Evolutionary conservation across 83 land plant species (phyloP), one percentile per base, ranked within the genome.

Genomic region (Diphasiastrum complanatum): DNA sequence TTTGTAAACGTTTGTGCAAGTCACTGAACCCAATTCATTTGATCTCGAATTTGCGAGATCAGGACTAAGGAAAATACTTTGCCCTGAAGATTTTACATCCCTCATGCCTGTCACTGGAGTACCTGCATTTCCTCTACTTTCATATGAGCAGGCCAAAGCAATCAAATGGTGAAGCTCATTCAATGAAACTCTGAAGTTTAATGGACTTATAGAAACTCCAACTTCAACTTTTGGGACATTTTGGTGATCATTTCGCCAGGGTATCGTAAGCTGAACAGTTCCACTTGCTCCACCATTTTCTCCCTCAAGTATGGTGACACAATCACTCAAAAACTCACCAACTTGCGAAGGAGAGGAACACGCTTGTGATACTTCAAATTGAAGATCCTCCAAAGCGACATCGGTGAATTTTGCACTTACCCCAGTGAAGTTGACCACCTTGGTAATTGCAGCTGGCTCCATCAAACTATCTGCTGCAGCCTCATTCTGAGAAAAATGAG

Each of bases 241-340:
- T 43, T 83, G 52, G 10, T 75, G 75, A 11, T 89, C 89, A 75
- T 79, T 74, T 48, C 77, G 84, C 77, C 85, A 84, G 24, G 93
- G 99, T 41, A 95, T 78, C 25, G 78, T 76, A 24, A 89, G 57
- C 53, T 80, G 80, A 31, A 95, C 26, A 29, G 58, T 72, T 37
- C 97, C 97, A 45, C 89, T 66, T 14, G 87, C 91, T 54, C 77
- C 81, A 63, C 36, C 69, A 72, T 77, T 52, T 32, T 60, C 52
- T n/a, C 87, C 91, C 51, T 52, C 60, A 50, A 91, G 40, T 35
- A 91, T 55, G 37, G 84, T 64, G 36, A 67, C 76, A 3, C 67
- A 34, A 36, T 49, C 37, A 50, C 54, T 68, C 14, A 61, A 64
- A 20, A 69, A 47, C 33, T 4, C 33, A 66, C 58, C 55, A 77